A percentile compares a stretch with the other conserved stretches of the same genome.
Evolutionary conservation across 2,329 filamentous ascomycete species (phyloP).

Genomic region (Fusarium staphyleae): DNA sequence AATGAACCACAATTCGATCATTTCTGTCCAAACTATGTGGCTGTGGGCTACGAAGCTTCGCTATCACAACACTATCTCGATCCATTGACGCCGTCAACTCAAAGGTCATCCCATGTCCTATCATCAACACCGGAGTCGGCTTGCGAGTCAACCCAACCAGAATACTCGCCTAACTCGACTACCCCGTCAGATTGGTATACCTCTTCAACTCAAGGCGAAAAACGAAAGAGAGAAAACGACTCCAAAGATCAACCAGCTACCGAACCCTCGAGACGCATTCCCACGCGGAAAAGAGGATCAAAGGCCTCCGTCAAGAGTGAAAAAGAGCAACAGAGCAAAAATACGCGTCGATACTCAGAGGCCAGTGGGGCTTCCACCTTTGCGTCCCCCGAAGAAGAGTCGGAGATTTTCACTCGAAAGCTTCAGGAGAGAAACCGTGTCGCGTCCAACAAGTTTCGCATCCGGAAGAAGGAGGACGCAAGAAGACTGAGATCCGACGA

Average conservation of each 20-base stretch:
- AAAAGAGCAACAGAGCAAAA: background rate
- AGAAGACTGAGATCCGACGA: slow-evolving; percentile 25
- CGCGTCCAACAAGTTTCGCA: slow-evolving; percentile 39
- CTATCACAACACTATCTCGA: background rate
- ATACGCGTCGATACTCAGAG: background rate
- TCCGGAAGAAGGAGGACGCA: slow-evolving; percentile 31
- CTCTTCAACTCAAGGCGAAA: background rate
- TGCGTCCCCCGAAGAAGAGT: background rate
- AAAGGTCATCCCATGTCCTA: too few relatives aligned
- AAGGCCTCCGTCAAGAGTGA: background rate
- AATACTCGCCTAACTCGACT: background rate
- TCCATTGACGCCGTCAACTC: too few relatives aligned
- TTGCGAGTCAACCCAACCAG: background rate
- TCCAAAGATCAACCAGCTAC: fast-evolving
- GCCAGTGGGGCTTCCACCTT: background rate
- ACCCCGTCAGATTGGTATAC: background rate
- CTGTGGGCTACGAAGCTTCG: background rate
- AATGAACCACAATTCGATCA: background rate
- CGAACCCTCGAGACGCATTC: background rate
- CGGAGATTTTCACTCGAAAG: background rate
- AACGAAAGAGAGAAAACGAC: background rate
- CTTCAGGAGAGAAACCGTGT: slow-evolving; percentile 34
- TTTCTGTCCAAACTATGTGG: background rate
- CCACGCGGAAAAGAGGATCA: background rate
- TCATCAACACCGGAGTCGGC: background rate